These are phyloP conservation scores for Albizia julibrissin DNA, from an alignment of 306 rosid genomes.

Conservation along the genomic window DNA sequence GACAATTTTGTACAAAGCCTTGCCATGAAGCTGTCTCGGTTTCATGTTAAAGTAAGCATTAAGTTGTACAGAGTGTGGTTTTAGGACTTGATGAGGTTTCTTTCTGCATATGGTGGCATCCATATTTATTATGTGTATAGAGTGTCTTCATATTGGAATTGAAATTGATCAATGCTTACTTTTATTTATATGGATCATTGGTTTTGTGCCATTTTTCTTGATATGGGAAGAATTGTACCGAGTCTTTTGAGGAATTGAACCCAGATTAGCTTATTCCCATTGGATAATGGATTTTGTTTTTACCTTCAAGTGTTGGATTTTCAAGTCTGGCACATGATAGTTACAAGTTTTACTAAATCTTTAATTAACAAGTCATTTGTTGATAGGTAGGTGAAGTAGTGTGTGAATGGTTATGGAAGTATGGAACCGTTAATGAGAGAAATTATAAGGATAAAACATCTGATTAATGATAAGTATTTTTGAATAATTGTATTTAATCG, in stretches of 20 bases:
- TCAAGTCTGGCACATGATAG: not conserved
- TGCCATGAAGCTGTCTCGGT: constrained; percentile 12
- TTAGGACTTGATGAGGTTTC: not conserved
- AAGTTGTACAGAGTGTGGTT: constrained; percentile 30
- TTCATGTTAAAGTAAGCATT: not conserved
- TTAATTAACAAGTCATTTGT: not conserved
- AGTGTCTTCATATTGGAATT: not conserved
- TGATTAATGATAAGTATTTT: constrained; percentile 8
- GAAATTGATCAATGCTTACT: not conserved
- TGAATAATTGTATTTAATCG: no score
- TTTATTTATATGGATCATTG: not conserved
- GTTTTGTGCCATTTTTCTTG: not conserved
- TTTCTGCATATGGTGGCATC: not conserved
- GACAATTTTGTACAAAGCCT: constrained; percentile 47
- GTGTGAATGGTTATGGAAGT: not conserved
- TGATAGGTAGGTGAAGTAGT: no score
- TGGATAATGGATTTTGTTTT: not conserved
- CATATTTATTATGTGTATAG: not conserved
- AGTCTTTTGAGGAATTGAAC: not conserved
- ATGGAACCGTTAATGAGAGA: not conserved
- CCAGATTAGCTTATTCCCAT: not conserved
- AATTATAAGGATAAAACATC: not conserved
- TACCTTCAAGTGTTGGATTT: not conserved
- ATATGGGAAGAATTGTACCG: not conserved
- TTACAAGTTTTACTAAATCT: not conserved